Percentiles rank a stretch among this genome's conserved stretches.
phyloP scores from a whole-genome alignment of 2,329 filamentous ascomycete genomes.

The Exophiala lecanii-corni region DNA sequence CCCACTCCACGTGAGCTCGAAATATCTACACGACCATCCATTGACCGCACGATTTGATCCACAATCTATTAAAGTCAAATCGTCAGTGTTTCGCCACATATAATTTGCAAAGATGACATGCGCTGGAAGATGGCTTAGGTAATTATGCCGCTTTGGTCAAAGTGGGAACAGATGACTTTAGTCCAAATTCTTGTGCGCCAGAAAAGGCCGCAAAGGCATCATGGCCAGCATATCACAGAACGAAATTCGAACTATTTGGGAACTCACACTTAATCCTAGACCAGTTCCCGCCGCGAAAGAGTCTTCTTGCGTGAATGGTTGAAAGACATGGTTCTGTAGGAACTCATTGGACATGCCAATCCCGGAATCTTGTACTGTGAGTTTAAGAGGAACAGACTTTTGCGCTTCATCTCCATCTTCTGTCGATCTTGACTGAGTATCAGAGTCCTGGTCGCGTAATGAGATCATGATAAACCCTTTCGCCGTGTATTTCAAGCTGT shows the following conservation, averaged over 20 bases:
- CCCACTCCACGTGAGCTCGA: slow-evolving; percentile 27
- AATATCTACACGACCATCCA: slow-evolving; percentile 30
- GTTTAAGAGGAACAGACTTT: slow-evolving; percentile 14
- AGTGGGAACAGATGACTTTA: no score
- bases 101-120: no score
- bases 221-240: no score
- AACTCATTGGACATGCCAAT: slow-evolving; percentile 28
- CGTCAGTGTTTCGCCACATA: no score
- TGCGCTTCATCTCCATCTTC: slow-evolving; percentile 8
- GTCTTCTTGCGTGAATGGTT: slow-evolving; percentile 58
- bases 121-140: no score
- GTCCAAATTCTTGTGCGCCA: no score
- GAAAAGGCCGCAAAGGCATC: no score
- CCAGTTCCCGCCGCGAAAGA: slow-evolving; percentile 53
- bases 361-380: slow-evolving; percentile 31
- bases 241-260: no score
- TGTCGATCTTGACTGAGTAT: slow-evolving; percentile 30
- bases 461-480: slow-evolving; percentile 37
- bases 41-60: slow-evolving; percentile 25
- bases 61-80: no score
- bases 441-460: not conserved
- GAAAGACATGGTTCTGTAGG: slow-evolving; percentile 40
- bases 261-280: slow-evolving; percentile 57
- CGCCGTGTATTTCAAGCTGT: slow-evolving; percentile 46
- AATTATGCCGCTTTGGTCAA: no score